Percentiles rank a stretch among this genome's conserved stretches.
Conservation (phyloP, 2,329 filamentous ascomycete genomes). For the Acarospora socialis region DNA sequence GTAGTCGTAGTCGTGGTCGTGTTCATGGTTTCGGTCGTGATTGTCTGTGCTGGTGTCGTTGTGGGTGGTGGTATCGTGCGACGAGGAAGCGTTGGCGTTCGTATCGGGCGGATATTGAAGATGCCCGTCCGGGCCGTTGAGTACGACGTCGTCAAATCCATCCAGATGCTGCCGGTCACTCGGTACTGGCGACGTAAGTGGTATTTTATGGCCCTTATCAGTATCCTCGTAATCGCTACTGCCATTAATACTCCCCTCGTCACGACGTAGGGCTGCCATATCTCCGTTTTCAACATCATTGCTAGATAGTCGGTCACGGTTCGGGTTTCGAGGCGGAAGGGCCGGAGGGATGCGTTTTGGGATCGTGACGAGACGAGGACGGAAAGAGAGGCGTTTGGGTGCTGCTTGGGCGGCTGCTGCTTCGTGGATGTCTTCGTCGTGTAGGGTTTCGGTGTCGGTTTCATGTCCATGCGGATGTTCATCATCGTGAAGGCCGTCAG, state of each 20-base stretch:
- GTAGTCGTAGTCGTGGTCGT: no score
- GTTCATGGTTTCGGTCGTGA: no score
- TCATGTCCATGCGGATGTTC: no score
- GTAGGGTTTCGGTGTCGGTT: slow-evolving; percentile 26
- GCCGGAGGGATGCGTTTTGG: slow-evolving; percentile 66
- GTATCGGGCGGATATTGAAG: not conserved
- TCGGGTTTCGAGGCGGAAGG: slow-evolving; percentile 63
- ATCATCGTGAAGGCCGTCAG: no score
- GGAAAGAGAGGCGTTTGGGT: slow-evolving; percentile 50
- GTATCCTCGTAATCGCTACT: no score
- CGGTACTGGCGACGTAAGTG: no score
- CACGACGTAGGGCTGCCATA: no score
- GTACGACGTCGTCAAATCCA: slow-evolving; percentile 22
- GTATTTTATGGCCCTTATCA: no score
- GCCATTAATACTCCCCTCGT: no score
- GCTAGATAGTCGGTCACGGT: slow-evolving; percentile 27
- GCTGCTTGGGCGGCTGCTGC: slow-evolving; percentile 45
- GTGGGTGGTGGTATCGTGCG: no score
- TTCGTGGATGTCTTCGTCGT: slow-evolving; percentile 21
- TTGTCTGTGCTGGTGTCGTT: no score
- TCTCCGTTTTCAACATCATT: slow-evolving; percentile 17
- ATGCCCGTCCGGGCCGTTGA: slow-evolving; percentile 15
- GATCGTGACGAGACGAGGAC: slow-evolving; percentile 72
- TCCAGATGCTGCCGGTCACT: slow-evolving; percentile 16
- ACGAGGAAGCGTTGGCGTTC: not conserved